These are phyloP conservation scores for Leptosphaerulina australis DNA, from an alignment of 2,329 filamentous ascomycete species.

Conservation along the genomic window DNA sequence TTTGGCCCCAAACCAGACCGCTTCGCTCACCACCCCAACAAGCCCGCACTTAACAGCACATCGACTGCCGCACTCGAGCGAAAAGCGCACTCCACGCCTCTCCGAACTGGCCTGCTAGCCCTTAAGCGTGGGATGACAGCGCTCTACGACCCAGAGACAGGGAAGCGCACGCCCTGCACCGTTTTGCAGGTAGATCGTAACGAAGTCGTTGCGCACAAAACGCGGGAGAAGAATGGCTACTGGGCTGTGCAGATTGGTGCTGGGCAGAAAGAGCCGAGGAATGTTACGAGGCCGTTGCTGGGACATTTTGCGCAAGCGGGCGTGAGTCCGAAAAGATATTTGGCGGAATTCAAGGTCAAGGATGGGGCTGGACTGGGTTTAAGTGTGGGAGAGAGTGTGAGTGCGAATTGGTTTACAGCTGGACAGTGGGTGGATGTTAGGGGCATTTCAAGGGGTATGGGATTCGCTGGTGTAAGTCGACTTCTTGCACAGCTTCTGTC, in stretches of 20 bases:
- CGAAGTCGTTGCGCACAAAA: conserved; percentile 88
- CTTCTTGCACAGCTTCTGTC: neutral
- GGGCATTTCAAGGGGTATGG: conserved; percentile 81
- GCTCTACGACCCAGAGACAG: conserved; percentile 77
- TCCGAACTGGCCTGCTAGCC: conserved; percentile 81
- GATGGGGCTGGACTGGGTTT: conserved; percentile 72
- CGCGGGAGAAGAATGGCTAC: conserved; percentile 80
- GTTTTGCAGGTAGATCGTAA: conserved; percentile 92
- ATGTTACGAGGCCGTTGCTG: conserved; percentile 80
- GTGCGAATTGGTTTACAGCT: conserved; percentile 87
- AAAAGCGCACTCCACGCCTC: conserved; percentile 62
- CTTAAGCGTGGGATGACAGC: conserved; percentile 97
- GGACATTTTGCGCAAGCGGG: conserved; percentile 86
- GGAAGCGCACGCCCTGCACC: conserved; percentile 81
- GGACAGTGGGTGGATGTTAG: conserved; percentile 90
- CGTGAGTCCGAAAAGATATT: conserved; percentile 80
- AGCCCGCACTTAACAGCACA: conserved; percentile 61
- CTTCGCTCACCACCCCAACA: conserved; percentile 59
- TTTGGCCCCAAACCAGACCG: conserved; percentile 57
- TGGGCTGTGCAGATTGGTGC: conserved; percentile 89
- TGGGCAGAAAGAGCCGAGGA: conserved; percentile 74
- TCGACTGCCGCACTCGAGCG: conserved; percentile 65
- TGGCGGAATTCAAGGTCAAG: conserved; percentile 87
- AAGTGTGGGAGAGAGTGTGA: conserved; percentile 74
- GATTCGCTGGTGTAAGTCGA: conserved; percentile 75